Evolutionary conservation across 805 yeast species (phyloP).

Genomic region (Metschnikowia kunwiensis): DNA sequence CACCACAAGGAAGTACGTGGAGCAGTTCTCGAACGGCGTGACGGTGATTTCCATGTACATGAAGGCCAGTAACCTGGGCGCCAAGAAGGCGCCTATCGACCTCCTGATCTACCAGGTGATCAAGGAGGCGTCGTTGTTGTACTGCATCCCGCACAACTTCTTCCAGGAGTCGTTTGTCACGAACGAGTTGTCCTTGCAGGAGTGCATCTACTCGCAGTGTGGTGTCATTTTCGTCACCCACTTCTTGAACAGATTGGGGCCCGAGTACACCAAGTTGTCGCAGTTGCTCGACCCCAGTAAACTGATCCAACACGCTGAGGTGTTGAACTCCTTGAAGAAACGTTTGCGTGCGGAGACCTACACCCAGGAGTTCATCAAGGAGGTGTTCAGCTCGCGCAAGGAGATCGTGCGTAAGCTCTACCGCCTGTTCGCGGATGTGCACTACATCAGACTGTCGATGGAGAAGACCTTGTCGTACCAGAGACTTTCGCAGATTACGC

Average conservation of each 20-base stretch:
- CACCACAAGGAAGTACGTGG: constrained; percentile 87
- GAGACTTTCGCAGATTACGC: constrained; percentile 73
- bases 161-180: constrained; percentile 71
- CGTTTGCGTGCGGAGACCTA: constrained; percentile 91
- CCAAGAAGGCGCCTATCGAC: constrained; percentile 52
- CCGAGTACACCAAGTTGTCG: constrained; percentile 74
- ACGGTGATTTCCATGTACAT: constrained; percentile 86
- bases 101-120: constrained; percentile 83
- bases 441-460: constrained; percentile 69
- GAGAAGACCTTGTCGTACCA: constrained; percentile 84
- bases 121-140: constrained; percentile 89
- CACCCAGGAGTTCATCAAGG: constrained; percentile 78
- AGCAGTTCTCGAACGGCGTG: constrained; percentile 86
- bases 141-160: constrained; percentile 83
- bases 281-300: constrained; percentile 59
- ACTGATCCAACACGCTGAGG: constrained; percentile 68
- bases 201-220: constrained; percentile 90
- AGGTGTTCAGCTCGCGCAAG: constrained; percentile 66
- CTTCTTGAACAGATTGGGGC: constrained; percentile 89
- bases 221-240: constrained; percentile 91
- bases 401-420: constrained; percentile 78
- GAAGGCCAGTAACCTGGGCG: constrained; percentile 27
- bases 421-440: constrained; percentile 87
- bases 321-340: constrained; percentile 75
- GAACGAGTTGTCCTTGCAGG: constrained; percentile 86